Evolutionary conservation across 345 rosid species (phyloP), one percentile per base, ranked within the genome.

Genomic region (Eucalyptus erythrocorys): DNA sequence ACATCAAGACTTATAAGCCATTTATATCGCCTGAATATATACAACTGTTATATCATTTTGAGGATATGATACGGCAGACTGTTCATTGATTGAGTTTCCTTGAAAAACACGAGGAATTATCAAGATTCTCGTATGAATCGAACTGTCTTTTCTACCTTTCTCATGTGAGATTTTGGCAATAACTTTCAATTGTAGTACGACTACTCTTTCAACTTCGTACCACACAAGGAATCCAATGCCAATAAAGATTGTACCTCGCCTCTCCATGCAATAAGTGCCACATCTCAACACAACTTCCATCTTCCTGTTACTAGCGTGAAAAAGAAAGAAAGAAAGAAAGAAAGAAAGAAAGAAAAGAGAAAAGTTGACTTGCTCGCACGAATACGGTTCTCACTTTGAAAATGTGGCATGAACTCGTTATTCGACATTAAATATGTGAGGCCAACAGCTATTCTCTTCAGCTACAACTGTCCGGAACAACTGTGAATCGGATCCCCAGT

Each of bases 1-100:
- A 34, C 6, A 0, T 34, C 7, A 0, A 5, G 42, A 34, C 80
- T 32, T 34, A 68, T 2, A 24, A 34, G 6, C 26, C 12, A 66
- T 5, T 2, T 34, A 3, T 8, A 19, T 17, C 6, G 6, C 4
- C 1, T 16, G 15, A 66, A n/a, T 26, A 66, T 16, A 66, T 32
- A 15, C 10, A 0, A 0, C 8, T 1, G 1, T 15, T 8, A 64
- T 2, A 7, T 61, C 37, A 61, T 64, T 15, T 17, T 3, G 1
- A n/a, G 37, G 37, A 64, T 64, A 0, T 5, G 6, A 57, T 26
- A 5, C 1, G n/a, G 6, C 6, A 34, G 11, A 32, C 16, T 16
- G 13, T 34, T 2, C 11, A 10, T 34, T 22, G 13, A 19, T 71
- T 0, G 4, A 34, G 4, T 34, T 66, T 16, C 42, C 79, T 32